Percentiles rank a stretch among this genome's conserved stretches.
Evolutionary conservation across 257 asterid species (phyloP).

Genomic region (Primulina eburnea): DNA sequence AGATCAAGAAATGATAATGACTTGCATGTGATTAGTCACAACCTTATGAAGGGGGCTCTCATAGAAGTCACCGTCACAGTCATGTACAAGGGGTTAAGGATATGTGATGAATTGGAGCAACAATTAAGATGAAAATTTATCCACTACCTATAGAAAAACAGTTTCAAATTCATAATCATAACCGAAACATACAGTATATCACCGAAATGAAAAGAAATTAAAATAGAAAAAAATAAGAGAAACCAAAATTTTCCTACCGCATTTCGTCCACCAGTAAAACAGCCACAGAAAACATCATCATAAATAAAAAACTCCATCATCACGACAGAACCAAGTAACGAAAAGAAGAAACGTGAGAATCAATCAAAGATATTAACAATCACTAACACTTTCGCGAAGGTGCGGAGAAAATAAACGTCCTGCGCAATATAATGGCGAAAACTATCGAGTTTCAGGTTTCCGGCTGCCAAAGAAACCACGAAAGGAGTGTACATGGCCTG

Average conservation of each 20-base stretch:
- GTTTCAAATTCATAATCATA: background rate
- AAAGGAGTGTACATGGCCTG: constrained; percentile 72
- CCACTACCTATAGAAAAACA: background rate
- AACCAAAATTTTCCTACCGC: background rate
- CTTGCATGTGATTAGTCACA: background rate
- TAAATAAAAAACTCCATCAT: background rate
- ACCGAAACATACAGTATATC: background rate
- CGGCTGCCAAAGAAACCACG: constrained; percentile 73
- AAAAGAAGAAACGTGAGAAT: constrained; percentile 6
- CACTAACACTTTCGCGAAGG: constrained; percentile 76
- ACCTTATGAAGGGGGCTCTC: background rate
- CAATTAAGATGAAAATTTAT: background rate
- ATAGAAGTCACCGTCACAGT: constrained; percentile 14
- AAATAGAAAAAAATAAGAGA: too few relatives aligned
- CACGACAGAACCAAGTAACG: background rate
- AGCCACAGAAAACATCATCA: background rate
- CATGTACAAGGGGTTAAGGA: constrained; percentile 5
- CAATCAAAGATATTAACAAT: constrained; percentile 10
- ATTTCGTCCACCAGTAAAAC: background rate
- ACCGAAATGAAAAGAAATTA: background rate
- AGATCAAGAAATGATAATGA: constrained; percentile 5
- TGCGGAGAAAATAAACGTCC: constrained; percentile 67
- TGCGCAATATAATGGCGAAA: constrained; percentile 74
- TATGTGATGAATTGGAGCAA: background rate
- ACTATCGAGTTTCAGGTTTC: constrained; percentile 57